Base-by-base conservation (phyloP, 257 asterid species). In the Scutellaria barbata region DNA sequence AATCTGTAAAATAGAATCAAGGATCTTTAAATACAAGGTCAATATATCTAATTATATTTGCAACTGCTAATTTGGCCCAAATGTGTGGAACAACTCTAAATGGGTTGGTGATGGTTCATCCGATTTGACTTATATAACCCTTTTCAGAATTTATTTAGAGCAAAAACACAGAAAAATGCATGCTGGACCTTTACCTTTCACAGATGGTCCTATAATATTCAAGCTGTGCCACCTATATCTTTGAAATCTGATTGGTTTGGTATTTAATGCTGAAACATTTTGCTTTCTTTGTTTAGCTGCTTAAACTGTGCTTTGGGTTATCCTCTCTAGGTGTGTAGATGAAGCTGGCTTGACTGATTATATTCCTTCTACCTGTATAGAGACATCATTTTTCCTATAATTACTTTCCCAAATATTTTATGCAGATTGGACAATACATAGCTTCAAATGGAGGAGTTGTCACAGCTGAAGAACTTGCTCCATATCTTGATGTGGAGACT, bases 391-490 rank as follows among this genome's bases (percentile, higher is more conserved):
- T 37, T 59, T 33, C 46, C 35, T 64, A 60, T 57, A 30, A 57
- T 25, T 55, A 18, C 9, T 22, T 42, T 45, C 63, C 63, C 1
- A 20, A 54, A 62, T n/a, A 10, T 52, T 22, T 58, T 65, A 68
- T 75, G 76, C 93, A 95, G 99, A 87, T 95, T 74, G 98, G 99
- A 48, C 86, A 87, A 78, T 92, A 89, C 76, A 85, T 95, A 75
- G 71, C 98, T 73, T 89, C 95, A 80, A 89, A 95, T 83, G 99
- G 98, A 46, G 99, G 99, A 16, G 96, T 92, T 76, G 95, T 92
- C 71, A 79, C 97, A 47, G 99, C 98, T 73, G 98, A 95, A 83
- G 99, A 95, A 85, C 88, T 95, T 74, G 98, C 97, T 72, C 99
- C 99, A 18, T 95, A 84, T 83, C 96, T 95, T 78, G 96, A 95